Evolutionary conservation across 1,284 basidiomycete genomes (phyloP).

Genomic region (Malassezia yamatoensis): DNA sequence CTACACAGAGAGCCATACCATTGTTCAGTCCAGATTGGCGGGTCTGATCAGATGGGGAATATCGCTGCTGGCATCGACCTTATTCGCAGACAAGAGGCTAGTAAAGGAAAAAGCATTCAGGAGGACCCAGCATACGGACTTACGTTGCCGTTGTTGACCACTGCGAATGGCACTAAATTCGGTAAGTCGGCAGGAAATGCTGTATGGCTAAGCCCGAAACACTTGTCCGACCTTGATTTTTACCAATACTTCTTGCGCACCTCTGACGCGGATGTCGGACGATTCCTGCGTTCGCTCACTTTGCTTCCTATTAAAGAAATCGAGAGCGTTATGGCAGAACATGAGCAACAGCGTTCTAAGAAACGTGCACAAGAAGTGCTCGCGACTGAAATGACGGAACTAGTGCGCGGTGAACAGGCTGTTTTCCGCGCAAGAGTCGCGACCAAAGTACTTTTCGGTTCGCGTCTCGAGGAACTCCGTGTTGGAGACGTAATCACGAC

Average conservation of each 20-base stretch:
- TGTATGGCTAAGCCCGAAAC: conserved; percentile 56
- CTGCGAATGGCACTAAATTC: conserved; percentile 81
- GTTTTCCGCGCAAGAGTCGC: conserved; percentile 56
- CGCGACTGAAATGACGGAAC: conserved; percentile 74
- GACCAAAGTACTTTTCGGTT: conserved; percentile 58
- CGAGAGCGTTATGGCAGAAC: conserved; percentile 55
- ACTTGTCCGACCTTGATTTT: conserved; percentile 32
- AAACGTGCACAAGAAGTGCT: conserved; percentile 67
- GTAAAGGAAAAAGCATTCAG: background rate
- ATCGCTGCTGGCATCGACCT: conserved; percentile 84
- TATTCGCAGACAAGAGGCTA: conserved; percentile 56
- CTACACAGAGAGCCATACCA: conserved; percentile 56
- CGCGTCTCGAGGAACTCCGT: conserved; percentile 52
- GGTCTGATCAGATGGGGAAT: conserved; percentile 98
- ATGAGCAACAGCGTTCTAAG: conserved; percentile 56
- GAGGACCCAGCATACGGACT: conserved; percentile 61
- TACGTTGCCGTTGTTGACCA: conserved; percentile 87
- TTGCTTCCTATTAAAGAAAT: conserved; percentile 61
- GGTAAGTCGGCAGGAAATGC: conserved; percentile 96
- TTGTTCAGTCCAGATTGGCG: conserved; percentile 84
- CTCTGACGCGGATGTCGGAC: conserved; percentile 69
- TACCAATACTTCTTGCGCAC: conserved; percentile 77
- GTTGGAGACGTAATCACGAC: conserved; percentile 54
- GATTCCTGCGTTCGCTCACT: conserved; percentile 74
- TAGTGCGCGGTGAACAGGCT: conserved; percentile 53